Evolutionary conservation across 2,329 filamentous ascomycete genomes (phyloP).

Genomic region (Fusarium heterosporum): DNA sequence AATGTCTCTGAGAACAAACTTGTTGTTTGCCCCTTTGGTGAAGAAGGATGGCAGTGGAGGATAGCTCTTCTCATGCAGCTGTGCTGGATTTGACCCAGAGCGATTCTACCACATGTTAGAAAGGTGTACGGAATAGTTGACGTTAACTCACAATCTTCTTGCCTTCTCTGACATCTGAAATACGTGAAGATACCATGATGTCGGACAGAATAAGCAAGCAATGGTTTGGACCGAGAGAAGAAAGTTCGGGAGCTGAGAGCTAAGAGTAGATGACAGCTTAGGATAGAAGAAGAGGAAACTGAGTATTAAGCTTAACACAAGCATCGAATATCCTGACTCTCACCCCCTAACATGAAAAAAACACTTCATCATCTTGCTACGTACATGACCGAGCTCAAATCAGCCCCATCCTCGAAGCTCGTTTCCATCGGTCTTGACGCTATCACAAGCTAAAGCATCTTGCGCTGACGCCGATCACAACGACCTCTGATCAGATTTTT

Average conservation of each 20-base stretch:
- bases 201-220: neutral
- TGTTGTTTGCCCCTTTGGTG: slow-evolving; percentile 4
- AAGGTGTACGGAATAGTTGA: accelerated
- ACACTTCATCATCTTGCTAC: neutral
- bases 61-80: slow-evolving; percentile 1
- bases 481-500: neutral
- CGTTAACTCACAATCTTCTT: neutral
- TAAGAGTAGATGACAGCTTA: neutral
- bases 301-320: slow-evolving; percentile 6
- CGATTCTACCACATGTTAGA: slow-evolving; percentile 13
- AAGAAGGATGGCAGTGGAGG: slow-evolving; percentile 15
- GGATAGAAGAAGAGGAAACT: neutral
- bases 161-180: neutral
- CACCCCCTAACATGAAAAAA: neutral
- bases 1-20: neutral
- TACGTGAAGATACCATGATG: slow-evolving; percentile 9
- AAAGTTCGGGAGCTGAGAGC: neutral
- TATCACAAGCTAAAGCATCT: slow-evolving; percentile 2
- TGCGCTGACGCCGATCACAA: slow-evolving; percentile 10
- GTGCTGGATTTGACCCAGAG: neutral
- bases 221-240: neutral
- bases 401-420: neutral
- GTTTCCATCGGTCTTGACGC: slow-evolving; percentile 1
- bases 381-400: neutral
- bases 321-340: neutral